A percentile compares a stretch with the other conserved stretches of the same genome.
These are phyloP conservation scores for Mrakia gelida DNA, from an alignment of 768 basidiomycete genomes.

Conservation along the genomic window DNA sequence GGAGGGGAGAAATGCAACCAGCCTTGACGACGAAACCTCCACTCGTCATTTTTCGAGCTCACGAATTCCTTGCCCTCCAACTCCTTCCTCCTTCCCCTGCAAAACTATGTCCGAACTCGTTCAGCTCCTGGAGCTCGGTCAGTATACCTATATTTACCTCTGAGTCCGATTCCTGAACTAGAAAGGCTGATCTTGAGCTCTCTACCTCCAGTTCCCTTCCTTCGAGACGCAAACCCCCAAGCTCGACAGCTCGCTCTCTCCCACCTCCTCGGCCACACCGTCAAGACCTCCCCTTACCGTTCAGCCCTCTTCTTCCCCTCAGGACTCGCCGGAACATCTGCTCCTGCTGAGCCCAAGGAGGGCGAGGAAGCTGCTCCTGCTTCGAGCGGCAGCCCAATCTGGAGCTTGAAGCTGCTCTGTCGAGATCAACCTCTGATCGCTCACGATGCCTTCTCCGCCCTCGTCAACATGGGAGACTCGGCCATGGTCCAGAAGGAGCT, in stretches of 20 bases:
- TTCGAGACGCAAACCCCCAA: constrained; percentile 59
- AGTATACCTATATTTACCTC: background rate
- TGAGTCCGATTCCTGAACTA: no score
- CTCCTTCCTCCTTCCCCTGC: background rate
- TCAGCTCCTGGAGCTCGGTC: constrained; percentile 27
- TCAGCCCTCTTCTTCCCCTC: constrained; percentile 62
- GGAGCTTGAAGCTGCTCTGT: constrained; percentile 80
- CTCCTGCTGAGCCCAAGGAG: constrained; percentile 36
- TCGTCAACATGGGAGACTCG: constrained; percentile 89
- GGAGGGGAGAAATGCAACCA: background rate
- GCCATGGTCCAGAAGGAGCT: constrained; percentile 62
- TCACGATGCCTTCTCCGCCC: constrained; percentile 88
- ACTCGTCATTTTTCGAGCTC: background rate
- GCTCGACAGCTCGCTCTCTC: constrained; percentile 80
- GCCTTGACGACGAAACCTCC: background rate
- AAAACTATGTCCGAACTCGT: constrained; percentile 19
- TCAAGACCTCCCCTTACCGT: constrained; percentile 64
- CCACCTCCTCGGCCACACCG: constrained; percentile 75
- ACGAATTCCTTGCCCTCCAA: background rate
- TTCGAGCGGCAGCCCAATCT: background rate
- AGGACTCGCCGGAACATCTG: constrained; percentile 39
- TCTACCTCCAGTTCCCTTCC: constrained; percentile 25
- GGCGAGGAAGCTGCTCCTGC: constrained; percentile 42
- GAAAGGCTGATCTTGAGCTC: background rate
- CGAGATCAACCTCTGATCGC: constrained; percentile 82